Base-by-base conservation (phyloP, 1,284 basidiomycete species). In the Cystobasidium pallidum region DNA sequence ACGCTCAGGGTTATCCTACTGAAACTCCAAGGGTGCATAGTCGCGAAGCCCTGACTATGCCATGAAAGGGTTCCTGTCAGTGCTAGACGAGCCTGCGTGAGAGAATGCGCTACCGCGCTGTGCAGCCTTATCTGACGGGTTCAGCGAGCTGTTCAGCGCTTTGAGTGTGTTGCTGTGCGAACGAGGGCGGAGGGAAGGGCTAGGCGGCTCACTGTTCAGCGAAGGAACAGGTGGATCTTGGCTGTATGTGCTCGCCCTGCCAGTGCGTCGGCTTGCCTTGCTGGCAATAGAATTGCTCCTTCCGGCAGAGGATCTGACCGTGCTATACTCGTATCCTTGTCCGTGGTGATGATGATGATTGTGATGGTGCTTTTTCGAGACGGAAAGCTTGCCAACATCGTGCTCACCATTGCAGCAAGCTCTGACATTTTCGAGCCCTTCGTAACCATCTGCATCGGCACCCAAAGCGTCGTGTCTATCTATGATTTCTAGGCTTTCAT, bases 371-470 rank as follows among this genome's bases (percentile, higher is more conserved):
- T 67, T 70, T n/a, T 74, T 70, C 2, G 76, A 73, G 15, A 76
- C 59, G 2, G 68, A 71, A 10, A 71, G 74, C 43, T 63, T 66
- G 17, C 84, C 83, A 30, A 86, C 83, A 63, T 85, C 83, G 81
- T 99, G 95, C 85, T 86, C 77, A 30, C 95, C 95, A 80, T 94
- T 65, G 45, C 75, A 77, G 64, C 75, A 76, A 1, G 70, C 80
- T 39, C 92, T 86, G 30, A 95, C 92, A 78, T 96, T 95, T 82
- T 97, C 94, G 57, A 99, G 80, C 0, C 94, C 95, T 78, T 98
- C 94, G 79, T 88, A 99, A 1, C 87, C 91, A 62, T 89, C 88
- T 75, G 92, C 91, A 10, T 88, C 89, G 77, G 86, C 86, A 47
- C 88, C 88, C 74, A 91, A 87, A 21, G 90, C 83, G 79, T 90